phyloP scores from a whole-genome alignment of 345 rosid genomes.

The Salix koriyanagi region DNA sequence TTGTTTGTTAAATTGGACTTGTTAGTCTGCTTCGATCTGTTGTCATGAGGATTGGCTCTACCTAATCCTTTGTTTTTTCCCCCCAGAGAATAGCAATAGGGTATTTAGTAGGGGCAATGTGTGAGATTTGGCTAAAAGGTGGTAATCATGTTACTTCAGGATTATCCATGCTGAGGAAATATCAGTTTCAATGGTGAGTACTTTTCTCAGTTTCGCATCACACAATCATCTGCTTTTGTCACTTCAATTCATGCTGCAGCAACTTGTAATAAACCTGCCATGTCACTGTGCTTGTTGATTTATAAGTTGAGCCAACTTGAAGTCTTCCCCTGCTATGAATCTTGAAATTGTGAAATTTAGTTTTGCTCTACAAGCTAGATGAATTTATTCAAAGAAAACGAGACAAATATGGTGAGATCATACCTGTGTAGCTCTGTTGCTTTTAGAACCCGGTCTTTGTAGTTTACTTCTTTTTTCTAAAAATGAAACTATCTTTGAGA shows the following conservation, averaged over 20 bases:
- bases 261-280: background rate
- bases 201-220: background rate
- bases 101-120: constrained; percentile 59
- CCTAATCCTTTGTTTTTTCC: background rate
- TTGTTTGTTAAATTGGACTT: background rate
- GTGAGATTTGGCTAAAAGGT: constrained; percentile 84
- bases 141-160: constrained; percentile 40
- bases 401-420: background rate
- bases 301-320: background rate
- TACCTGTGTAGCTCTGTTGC: background rate
- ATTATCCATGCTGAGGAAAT: constrained; percentile 43
- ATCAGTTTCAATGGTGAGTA: constrained; percentile 58
- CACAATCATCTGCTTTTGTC: background rate
- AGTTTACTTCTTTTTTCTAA: background rate
- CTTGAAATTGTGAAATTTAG: background rate
- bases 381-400: background rate
- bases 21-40: background rate
- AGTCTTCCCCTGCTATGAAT: background rate
- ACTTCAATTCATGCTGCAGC: background rate
- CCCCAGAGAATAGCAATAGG: constrained; percentile 77
- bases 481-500: background rate
- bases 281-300: background rate
- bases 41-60: background rate
- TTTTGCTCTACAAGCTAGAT: background rate
- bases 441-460: background rate